A percentile compares a stretch with the other conserved stretches of the same genome.
Conservation (phyloP, 2,329 filamentous ascomycete genomes). For the Aspergillus transmontanensis region DNA sequence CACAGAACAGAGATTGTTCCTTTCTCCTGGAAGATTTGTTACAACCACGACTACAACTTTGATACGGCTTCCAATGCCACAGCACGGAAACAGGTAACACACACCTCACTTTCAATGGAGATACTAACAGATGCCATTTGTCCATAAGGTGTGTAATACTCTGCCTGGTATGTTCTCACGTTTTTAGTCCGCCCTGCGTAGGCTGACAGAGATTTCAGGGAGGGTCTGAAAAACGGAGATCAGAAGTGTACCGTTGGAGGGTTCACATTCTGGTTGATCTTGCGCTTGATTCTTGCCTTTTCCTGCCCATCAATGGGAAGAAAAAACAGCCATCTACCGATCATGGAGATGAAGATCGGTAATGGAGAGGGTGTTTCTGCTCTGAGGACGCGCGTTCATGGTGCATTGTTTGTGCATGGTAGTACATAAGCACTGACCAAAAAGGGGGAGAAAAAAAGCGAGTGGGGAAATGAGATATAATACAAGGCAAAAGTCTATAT, state of each 20-base stretch:
- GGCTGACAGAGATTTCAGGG: conserved; percentile 46
- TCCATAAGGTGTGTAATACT: background rate
- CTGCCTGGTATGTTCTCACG: conserved; percentile 50
- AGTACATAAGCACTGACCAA: background rate
- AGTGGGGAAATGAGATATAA: conserved; percentile 23
- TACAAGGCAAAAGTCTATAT: conserved; percentile 26
- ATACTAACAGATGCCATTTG: background rate
- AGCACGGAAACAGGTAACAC: background rate
- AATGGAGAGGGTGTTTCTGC: conserved; percentile 53
- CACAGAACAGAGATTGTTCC: background rate
- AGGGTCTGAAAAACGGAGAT: conserved; percentile 59
- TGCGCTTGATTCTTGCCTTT: conserved; percentile 45
- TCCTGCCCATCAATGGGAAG: conserved; percentile 15
- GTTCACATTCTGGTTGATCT: conserved; percentile 47
- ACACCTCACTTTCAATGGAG: background rate
- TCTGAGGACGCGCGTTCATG: conserved; percentile 33
- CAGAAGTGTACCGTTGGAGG: conserved; percentile 34
- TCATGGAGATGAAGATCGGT: conserved; percentile 49
- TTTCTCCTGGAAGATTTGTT: background rate
- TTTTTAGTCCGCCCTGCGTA: conserved; percentile 60
- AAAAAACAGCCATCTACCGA: conserved; percentile 53
- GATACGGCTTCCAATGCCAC: background rate
- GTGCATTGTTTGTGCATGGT: background rate
- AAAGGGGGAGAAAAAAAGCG: conserved; percentile 1
- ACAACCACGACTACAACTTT: background rate